Base-by-base conservation (phyloP, 1,139 yeast genomes). In the Hansenula lynferdii region DNA sequence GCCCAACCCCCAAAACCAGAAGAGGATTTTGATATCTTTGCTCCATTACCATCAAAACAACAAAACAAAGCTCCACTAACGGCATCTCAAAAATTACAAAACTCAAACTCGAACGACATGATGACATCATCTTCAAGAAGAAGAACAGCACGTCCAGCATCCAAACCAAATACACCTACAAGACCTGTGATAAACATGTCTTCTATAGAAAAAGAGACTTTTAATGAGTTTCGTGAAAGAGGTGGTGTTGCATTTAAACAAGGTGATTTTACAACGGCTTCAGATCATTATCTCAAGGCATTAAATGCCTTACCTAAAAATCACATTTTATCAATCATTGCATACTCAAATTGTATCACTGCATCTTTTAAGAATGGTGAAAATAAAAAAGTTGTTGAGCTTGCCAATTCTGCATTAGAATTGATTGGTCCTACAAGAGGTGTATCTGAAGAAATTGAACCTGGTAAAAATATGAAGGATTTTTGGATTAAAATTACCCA, bases 211-310 rank as follows among this genome's bases (percentile, higher is more conserved):
- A 72, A 74, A 57, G 52, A 49, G 20, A 49, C 51, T 22, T 78
- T 76, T 53, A 68, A 69, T 5, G 74, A 75, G n/a, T 67, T 75
- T 19, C 77, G 85, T 43, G 64, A 65, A 15, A 69, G 72, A 25
- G 97, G 89, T 5, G 65, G 77, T 4, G 70, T 69, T 23, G 72
- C 80, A 1, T 92, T 80, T 63, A 74, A 75, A 42, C 72, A 77
- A 14, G 98, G 99, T n/a, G 92, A 92, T 57, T 94, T 84, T 57
- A 60, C 78, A 8, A 60, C 67, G 8, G 92, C 98, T 0, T 67
- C 77, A 15, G 70, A 67, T 19, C 69, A 70, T 38, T 94, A 85
- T 54, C 65, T 75, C 16, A 66, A 70, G 32, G 81, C 96, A 25
- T 64, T 87, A 28, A 63, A 69, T 20, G 65, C 77, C 3, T 65